phyloP scores from a whole-genome alignment of 352 stramenopile genomes.

The Phytophthora pinifolia region DNA sequence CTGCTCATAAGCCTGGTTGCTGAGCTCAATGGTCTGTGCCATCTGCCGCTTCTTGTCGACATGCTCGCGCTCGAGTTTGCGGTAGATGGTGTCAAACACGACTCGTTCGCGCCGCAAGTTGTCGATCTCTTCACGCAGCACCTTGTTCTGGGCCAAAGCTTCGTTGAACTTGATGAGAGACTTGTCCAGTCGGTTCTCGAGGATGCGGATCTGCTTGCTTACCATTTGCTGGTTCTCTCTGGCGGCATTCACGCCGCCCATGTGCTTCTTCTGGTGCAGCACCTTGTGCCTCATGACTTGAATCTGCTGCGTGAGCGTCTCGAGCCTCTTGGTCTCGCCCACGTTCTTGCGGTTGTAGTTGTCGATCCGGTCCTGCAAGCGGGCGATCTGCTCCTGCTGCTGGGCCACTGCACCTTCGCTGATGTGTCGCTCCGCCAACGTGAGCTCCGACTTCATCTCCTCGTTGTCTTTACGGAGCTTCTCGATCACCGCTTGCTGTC shows the following conservation, averaged over 20 bases:
- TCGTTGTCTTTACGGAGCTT: slow-evolving; percentile 89
- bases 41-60: slow-evolving; percentile 96
- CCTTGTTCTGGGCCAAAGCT: slow-evolving; percentile 92
- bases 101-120: slow-evolving; percentile 92
- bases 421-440: slow-evolving; percentile 86
- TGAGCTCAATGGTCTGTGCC: slow-evolving; percentile 94
- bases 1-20: slow-evolving; percentile 95
- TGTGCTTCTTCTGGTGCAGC: slow-evolving; percentile 92
- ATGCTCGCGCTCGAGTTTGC: slow-evolving; percentile 90
- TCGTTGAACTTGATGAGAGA: slow-evolving; percentile 98
- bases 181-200: slow-evolving; percentile 98
- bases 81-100: slow-evolving; percentile 96
- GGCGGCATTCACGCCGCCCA: slow-evolving; percentile 95
- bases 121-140: slow-evolving; percentile 92
- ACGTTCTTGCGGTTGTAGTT: slow-evolving; percentile 85
- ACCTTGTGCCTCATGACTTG: slow-evolving; percentile 87
- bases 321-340: slow-evolving; percentile 80
- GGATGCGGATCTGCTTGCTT: slow-evolving; percentile 95
- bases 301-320: slow-evolving; percentile 89
- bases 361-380: slow-evolving; percentile 90
- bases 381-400: slow-evolving; percentile 79
- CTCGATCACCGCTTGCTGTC: slow-evolving; percentile 92
- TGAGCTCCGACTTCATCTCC: slow-evolving; percentile 89
- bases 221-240: slow-evolving; percentile 96
- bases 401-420: slow-evolving; percentile 81